Percentiles rank a stretch among this genome's conserved stretches.
These are phyloP conservation scores for Colletotrichum theobromicola DNA, from an alignment of 2,329 filamentous ascomycete species.

Conservation along the genomic window DNA sequence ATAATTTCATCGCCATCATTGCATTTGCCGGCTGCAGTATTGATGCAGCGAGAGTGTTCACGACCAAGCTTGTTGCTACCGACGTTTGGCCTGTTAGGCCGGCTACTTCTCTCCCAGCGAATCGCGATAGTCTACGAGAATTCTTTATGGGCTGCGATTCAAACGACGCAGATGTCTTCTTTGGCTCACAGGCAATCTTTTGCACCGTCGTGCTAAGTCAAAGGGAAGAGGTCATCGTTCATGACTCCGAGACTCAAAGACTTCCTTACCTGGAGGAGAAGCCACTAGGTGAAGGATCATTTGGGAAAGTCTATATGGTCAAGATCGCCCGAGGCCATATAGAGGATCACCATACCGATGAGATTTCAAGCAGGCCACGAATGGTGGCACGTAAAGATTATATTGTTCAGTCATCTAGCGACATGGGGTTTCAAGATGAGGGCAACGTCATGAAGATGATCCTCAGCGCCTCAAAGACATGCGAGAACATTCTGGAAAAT, in stretches of 20 bases:
- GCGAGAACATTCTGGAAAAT: slow-evolving; percentile 40
- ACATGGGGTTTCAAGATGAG: slow-evolving; percentile 30
- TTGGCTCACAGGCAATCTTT: not conserved
- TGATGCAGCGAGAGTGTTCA: not conserved
- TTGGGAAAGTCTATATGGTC: slow-evolving; percentile 33
- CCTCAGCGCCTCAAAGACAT: slow-evolving; percentile 31
- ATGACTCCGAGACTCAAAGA: not conserved
- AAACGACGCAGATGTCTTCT: not conserved
- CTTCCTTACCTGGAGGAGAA: not conserved
- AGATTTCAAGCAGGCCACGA: slow-evolving; percentile 23
- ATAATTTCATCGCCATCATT: not conserved
- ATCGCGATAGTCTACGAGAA: not conserved
- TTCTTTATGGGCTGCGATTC: not conserved
- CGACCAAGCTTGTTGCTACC: not conserved
- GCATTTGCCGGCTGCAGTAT: not conserved
- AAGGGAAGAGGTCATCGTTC: not conserved
- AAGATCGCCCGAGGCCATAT: slow-evolving; percentile 40
- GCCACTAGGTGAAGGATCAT: slow-evolving; percentile 27
- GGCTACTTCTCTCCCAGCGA: not conserved
- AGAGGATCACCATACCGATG: slow-evolving; percentile 19
- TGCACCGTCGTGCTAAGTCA: not conserved
- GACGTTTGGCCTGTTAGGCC: not conserved
- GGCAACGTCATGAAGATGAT: slow-evolving; percentile 38
- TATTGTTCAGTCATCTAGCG: slow-evolving; percentile 24
- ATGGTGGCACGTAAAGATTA: slow-evolving; percentile 42